Base-by-base conservation (phyloP, 2,329 filamentous ascomycete species). In the Colletotrichum siamense region DNA sequence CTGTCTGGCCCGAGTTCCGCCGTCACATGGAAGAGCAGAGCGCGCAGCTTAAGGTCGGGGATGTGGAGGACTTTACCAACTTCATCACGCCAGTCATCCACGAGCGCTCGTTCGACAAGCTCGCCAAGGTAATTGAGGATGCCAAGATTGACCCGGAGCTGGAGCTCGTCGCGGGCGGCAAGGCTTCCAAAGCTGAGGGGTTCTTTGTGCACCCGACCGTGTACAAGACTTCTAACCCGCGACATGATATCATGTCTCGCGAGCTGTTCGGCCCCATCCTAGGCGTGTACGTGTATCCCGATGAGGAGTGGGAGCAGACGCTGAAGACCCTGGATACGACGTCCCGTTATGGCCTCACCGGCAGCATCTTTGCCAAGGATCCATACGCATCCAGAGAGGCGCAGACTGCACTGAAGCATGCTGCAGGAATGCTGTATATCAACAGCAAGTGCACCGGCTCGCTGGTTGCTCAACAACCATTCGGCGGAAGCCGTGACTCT, bases 81-180 rank as follows among this genome's bases (percentile, higher is more conserved):
- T 98, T 98, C 87, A 92, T 96, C 81, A 95, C 95, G 13, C 95
- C 95, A 24, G 95, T 98, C 75, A 98, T 98, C 84, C 95, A 98
- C 87, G 90, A 93, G 78, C 91, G 88, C 13, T 94, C 94, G 13
- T 98, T 98, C 89, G 92, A 95, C 84, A 96, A 96, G 85, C 91
- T 98, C 3, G 90, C 91, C 0, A 89, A 89, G 26, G 94, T 93
- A 71, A 98, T 98, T 79, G 94, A 97, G 75, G 92, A 91, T 36
- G 94, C 95, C 22, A 95, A 95, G 86, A 88, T 89, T 10, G 95
- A 98, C 84, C 85, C 88, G 10, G 91, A 94, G 79, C 90, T 98
- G 16, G 90, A 94, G 83, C 89, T 96, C 5, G 84, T 98, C 18
- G 91, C 90, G 2, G 96, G 95, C 59, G 95, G 95, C 78, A 93